Base-by-base conservation (phyloP, 345 rosid species). In the Aquilaria malaccensis region DNA sequence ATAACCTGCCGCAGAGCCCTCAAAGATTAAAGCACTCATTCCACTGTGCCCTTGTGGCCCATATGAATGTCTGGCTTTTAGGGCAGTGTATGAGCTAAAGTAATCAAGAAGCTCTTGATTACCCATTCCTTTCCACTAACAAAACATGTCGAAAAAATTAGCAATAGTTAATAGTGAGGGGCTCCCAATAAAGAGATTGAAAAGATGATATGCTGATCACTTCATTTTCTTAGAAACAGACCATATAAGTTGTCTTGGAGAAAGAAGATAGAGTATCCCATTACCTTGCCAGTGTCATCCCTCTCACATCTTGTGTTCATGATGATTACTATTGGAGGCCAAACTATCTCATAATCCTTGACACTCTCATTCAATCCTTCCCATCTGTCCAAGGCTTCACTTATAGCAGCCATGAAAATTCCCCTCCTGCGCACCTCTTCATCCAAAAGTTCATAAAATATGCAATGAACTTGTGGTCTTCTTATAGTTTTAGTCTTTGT, bases 41-140 rank as follows among this genome's bases (percentile, higher is more conserved):
- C 82, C 82, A 58, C 71, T 74, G 55, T 79, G 82, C 31, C 82
- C 77, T 48, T 67, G 75, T 14, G 82, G 82, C 37, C 82, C 82
- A 30, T 79, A 79, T 2, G 82, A 79, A 59, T 79, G 82, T 43
- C 72, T 72, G 2, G 82, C 73, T 68, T 57, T 79, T 45, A 58
- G 52, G 33, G 82, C 77, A 63, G 75, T 68, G 32, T 79, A 79
- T 7, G 54, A 58, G 51, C 49, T 33, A 66, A 79, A 79, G 56
- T 72, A 72, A 22, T 79, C 72, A 49, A 72, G 75, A 50, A 79
- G 79, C 64, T 79, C 82, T 64, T 67, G 80, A 67, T 75, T 79
- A 48, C 82, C 82, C 80, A 79, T 75, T 41, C 82, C 82, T 57
- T 30, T 59, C 80, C 82, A 79, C 82, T 79, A 66, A 12, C 14